A percentile compares a stretch with the other conserved stretches of the same genome.
Evolutionary conservation across 805 yeast genomes (phyloP).

Genomic region (Dipodascus albidus): DNA sequence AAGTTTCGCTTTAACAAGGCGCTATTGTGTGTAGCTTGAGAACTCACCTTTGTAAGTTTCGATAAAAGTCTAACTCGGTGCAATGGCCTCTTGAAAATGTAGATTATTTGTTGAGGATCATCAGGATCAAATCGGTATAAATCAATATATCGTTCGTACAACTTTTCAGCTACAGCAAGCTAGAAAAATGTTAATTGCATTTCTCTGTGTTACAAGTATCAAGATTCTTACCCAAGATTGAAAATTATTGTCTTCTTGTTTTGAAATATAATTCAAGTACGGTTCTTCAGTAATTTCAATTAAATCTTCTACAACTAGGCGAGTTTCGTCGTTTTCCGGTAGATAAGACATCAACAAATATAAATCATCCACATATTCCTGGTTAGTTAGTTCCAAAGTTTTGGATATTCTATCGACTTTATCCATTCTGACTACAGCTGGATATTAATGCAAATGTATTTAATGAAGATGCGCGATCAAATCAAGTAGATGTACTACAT

Average conservation of each 20-base stretch:
- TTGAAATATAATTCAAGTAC: not conserved
- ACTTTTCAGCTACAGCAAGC: not conserved
- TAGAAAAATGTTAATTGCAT: not conserved
- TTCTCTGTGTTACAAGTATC: not conserved
- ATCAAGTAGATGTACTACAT: no score
- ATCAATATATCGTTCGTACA: constrained; percentile 1
- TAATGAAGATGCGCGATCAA: no score
- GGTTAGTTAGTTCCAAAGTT: not conserved
- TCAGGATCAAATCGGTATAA: not conserved
- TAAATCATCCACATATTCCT: not conserved
- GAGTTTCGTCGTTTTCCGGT: not conserved
- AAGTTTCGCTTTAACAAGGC: no score
- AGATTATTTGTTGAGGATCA: constrained; percentile 5
- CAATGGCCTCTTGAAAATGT: constrained; percentile 7
- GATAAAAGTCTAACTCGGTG: constrained; percentile 6
- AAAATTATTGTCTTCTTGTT: not conserved
- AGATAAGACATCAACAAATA: not conserved
- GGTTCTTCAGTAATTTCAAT: not conserved
- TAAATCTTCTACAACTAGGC: not conserved
- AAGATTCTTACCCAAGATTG: not conserved
- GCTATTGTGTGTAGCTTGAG: not conserved
- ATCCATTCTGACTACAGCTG: not conserved
- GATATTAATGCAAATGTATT: no score
- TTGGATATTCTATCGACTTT: not conserved
- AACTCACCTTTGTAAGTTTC: constrained; percentile 5